These are phyloP conservation scores for Stephania yunnanensis DNA, from an alignment of 164 flowering plant species.

Conservation along the genomic window DNA sequence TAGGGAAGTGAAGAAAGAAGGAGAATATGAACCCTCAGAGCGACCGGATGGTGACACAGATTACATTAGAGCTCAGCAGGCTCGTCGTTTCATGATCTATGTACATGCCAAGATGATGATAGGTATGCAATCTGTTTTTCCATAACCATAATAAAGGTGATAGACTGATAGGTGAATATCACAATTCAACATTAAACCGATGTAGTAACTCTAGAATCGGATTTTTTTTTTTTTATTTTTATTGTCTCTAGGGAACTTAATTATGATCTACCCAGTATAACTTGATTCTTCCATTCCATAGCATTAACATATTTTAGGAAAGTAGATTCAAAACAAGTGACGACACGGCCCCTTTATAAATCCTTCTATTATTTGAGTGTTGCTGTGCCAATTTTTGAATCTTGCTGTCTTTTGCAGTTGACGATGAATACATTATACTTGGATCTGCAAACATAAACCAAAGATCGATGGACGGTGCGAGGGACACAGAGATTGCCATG, in stretches of 20 bases:
- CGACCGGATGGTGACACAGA: constrained; percentile 43
- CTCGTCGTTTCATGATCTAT: constrained; percentile 69
- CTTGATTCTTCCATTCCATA: background rate
- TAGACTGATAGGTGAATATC: constrained; percentile 1
- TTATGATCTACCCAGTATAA: no score
- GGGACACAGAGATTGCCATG: constrained; percentile 87
- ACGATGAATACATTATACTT: constrained; percentile 76
- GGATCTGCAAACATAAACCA: constrained; percentile 90
- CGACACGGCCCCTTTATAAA: background rate
- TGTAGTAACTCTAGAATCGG: background rate
- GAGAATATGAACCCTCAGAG: constrained; percentile 50
- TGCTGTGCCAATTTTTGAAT: background rate
- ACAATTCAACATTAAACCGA: background rate
- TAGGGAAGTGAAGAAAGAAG: constrained; percentile 35
- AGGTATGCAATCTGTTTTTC: constrained; percentile 24
- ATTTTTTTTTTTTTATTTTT: background rate
- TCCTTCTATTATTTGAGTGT: background rate
- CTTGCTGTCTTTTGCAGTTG: constrained; percentile 38
- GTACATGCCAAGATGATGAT: constrained; percentile 79
- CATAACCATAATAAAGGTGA: background rate
- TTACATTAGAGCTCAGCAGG: constrained; percentile 49
- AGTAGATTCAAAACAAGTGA: no score
- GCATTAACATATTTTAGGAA: no score
- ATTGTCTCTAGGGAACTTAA: background rate
- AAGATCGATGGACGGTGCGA: constrained; percentile 77